Conservation (phyloP, 768 basidiomycete species). For the Rhodotorula paludigena region DNA sequence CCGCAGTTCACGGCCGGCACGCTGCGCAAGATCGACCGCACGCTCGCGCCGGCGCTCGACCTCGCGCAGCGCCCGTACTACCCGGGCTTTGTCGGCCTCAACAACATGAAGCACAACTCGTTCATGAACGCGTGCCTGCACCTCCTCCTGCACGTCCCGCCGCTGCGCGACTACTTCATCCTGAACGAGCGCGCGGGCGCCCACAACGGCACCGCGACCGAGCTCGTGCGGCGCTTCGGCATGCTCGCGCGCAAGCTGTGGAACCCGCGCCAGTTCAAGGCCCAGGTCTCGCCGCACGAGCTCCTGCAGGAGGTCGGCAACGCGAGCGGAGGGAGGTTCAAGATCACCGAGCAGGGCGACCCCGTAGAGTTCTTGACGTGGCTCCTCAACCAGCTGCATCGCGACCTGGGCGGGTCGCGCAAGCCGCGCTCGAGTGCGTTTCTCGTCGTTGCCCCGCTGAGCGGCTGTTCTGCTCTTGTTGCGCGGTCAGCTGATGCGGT, state of each 20-base stretch:
- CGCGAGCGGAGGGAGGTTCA: constrained; percentile 82
- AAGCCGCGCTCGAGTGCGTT: constrained; percentile 79
- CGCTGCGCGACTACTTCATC: constrained; percentile 79
- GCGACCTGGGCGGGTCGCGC: constrained; percentile 89
- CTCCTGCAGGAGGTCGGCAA: constrained; percentile 94
- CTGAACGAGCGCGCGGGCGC: constrained; percentile 53
- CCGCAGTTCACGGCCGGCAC: constrained; percentile 73
- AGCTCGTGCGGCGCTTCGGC: constrained; percentile 82
- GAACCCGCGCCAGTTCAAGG: constrained; percentile 95
- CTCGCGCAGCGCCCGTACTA: constrained; percentile 73
- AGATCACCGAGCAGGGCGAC: constrained; percentile 89
- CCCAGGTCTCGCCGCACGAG: constrained; percentile 98
- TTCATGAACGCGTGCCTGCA: constrained; percentile 97
- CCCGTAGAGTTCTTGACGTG: constrained; percentile 93
- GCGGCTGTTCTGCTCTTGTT: constrained; percentile 26
- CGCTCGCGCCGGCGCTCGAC: constrained; percentile 71
- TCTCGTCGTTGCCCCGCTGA: not conserved
- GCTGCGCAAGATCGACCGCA: constrained; percentile 50
- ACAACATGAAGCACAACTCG: constrained; percentile 96
- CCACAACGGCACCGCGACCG: constrained; percentile 49
- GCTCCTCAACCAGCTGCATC: constrained; percentile 87
- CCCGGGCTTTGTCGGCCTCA: constrained; percentile 90
- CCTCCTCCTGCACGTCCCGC: constrained; percentile 80
- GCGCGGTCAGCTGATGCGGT: not conserved
- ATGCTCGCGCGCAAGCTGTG: constrained; percentile 85